Conservation (phyloP, 164 flowering plant genomes). For the Kingdonia uniflora region DNA sequence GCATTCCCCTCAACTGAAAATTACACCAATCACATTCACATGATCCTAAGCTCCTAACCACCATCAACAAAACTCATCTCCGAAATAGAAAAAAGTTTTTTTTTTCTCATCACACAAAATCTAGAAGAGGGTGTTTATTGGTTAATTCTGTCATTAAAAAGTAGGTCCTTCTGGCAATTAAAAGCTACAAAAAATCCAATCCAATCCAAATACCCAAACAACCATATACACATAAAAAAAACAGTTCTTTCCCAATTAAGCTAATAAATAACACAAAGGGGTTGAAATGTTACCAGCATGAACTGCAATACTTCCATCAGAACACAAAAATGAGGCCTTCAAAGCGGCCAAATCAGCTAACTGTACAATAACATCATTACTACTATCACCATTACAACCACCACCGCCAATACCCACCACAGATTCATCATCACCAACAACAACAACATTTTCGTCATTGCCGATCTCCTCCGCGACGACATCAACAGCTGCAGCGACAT, state of each 20-base stretch:
- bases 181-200: too few relatives aligned
- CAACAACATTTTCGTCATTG: conserved; percentile 13
- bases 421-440: conserved; percentile 11
- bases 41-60: too few relatives aligned
- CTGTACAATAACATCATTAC: conserved; percentile 19
- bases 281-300: conserved; percentile 71
- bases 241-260: neutral
- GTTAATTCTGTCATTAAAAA: too few relatives aligned
- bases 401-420: conserved; percentile 10
- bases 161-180: too few relatives aligned
- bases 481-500: conserved; percentile 21
- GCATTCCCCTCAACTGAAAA: too few relatives aligned
- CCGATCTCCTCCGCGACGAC: conserved; percentile 19
- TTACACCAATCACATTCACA: too few relatives aligned
- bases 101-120: too few relatives aligned
- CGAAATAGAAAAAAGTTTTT: too few relatives aligned
- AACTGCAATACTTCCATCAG: conserved; percentile 75
- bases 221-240: neutral
- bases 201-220: too few relatives aligned
- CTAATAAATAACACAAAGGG: too few relatives aligned
- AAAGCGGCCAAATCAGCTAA: conserved; percentile 19
- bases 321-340: conserved; percentile 44
- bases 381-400: conserved; percentile 10
- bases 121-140: too few relatives aligned
- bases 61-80: too few relatives aligned